phyloP scores from a whole-genome alignment of 495 filamentous ascomycete genomes.

The Amorphotheca resinae region DNA sequence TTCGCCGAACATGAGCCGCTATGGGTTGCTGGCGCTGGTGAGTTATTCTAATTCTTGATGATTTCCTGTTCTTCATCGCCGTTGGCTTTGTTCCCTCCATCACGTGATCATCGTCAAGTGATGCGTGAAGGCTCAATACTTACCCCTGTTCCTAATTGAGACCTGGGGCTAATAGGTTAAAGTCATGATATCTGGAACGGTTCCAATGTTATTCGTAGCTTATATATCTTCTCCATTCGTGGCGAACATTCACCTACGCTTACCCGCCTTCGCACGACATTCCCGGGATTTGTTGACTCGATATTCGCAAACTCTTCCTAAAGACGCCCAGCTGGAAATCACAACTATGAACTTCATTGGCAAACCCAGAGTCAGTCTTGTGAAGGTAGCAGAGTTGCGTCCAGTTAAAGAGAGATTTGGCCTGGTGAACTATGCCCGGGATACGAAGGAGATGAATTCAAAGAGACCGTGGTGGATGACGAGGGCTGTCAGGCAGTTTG shows the following conservation, averaged over 20 bases:
- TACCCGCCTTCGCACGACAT: constrained; percentile 56
- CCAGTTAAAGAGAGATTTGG: constrained; percentile 30
- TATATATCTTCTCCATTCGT: constrained; percentile 58
- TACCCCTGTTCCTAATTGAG: too few species aligned
- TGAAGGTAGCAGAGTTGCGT: constrained; percentile 37
- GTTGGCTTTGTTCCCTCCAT: background rate
- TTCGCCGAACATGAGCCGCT: constrained; percentile 29
- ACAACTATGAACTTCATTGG: constrained; percentile 59
- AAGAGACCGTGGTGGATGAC: constrained; percentile 24
- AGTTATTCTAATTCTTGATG: constrained; percentile 6
- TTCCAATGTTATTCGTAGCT: constrained; percentile 55
- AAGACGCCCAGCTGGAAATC: constrained; percentile 50
- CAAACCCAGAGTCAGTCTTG: constrained; percentile 33
- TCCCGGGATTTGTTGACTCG: constrained; percentile 54
- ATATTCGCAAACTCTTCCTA: constrained; percentile 50
- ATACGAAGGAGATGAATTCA: constrained; percentile 18
- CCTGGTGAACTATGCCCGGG: constrained; percentile 38
- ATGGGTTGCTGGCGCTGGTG: constrained; percentile 32
- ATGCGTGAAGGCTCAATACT: too few species aligned
- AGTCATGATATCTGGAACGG: constrained; percentile 46
- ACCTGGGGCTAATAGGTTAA: background rate
- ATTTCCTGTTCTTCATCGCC: too few species aligned
- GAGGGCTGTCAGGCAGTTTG: constrained; percentile 14
- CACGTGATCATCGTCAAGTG: constrained; percentile 5
- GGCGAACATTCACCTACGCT: constrained; percentile 53